Base-by-base conservation (phyloP, 2,329 filamentous ascomycete genomes). In the Arthrobotrys entomopaga region DNA sequence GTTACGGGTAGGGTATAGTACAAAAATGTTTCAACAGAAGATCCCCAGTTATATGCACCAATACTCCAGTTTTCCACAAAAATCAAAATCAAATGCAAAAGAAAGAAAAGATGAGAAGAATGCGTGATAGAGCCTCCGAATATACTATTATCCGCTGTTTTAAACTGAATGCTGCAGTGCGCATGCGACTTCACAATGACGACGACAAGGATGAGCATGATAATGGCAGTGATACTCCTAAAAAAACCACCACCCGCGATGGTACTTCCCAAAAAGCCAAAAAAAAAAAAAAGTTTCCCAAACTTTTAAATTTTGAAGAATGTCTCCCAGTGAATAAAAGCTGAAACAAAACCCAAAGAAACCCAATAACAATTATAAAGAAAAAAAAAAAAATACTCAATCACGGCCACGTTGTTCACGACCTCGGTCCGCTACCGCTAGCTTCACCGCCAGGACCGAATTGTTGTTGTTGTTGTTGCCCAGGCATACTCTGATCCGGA, bases 351-450 rank as follows among this genome's bases (percentile, higher is more conserved):
- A 34, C n/a, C n/a, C n/a, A n/a, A n/a, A n/a, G n/a, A n/a, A n/a
- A n/a, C n/a, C n/a, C n/a, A n/a, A n/a, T n/a, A n/a, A n/a, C n/a
- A n/a, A n/a, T n/a, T n/a, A n/a, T n/a, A n/a, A n/a, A 2, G 29
- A 34, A 34, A 34, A 10, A 34, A 34, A 29, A 49, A 20, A 52
- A 58, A 16, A 48, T 16, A 48, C 8, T 38, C 40, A 38, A 22
- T 40, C 38, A 50, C 19, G 34, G 22, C 22, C n/a, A 26, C 20
- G 7, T 19, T 24, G 10, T 20, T 60, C 52, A 73, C 22, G 46
- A 42, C 42, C 65, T 65, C 34, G 54, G 49, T 26, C 54, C 52
- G 22, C 70, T 74, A 13, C 56, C 70, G 19, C 70, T 74, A 13
- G 63, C 58, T 48, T 74, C 70, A 24, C 66, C 66, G 13, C 59